Evolutionary conservation across 2,329 filamentous ascomycete genomes (phyloP), one percentile per base, ranked within the genome.

Genomic region (Colletotrichum camelliae): DNA sequence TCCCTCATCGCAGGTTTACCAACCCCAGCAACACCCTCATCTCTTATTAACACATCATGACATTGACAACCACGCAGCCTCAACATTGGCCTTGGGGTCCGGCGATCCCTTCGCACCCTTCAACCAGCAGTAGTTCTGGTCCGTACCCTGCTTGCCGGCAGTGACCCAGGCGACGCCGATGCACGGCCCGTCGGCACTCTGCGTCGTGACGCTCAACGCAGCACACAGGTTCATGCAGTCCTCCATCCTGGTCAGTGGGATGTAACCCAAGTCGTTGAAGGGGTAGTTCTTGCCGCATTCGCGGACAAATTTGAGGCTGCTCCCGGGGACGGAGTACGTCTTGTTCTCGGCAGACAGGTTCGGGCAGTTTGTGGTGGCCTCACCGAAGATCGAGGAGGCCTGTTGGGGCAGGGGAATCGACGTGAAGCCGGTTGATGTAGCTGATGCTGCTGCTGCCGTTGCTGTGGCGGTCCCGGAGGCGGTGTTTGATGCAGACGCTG

Each of bases 201-300:
- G 78, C 2, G 77, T 78, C 43, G 76, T 77, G 5, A 78, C 52
- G 75, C 78, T 74, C 15, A 79, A 77, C 29, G 78, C 75, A 9
- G 78, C 79, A 62, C 79, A 80, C 24, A 80, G 74, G 39, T 68
- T 64, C 13, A 80, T 69, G 75, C 79, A 80, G 70, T 80, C 79
- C 18, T 64, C 66, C 77, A 80, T 80, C 29, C 69, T 67, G 5
- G 76, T 37, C 64, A 78, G 66, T 35, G 79, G 79, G n/a, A 80
- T 67, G 7, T 62, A 13, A 18, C 74, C 79, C 43, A 80, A 55
- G 69, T 80, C 79, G 70, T 71, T 73, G 43, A 39, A 48, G 1
- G 75, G 39, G 35, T 75, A 77, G 75, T 80, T 78, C 48, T 72
- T 74, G 48, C 76, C 75, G 48, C 79, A 80, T 24, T 71, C 65